Evolutionary conservation across 257 asterid species (phyloP).

Genomic region (Euphrasia confusa): DNA sequence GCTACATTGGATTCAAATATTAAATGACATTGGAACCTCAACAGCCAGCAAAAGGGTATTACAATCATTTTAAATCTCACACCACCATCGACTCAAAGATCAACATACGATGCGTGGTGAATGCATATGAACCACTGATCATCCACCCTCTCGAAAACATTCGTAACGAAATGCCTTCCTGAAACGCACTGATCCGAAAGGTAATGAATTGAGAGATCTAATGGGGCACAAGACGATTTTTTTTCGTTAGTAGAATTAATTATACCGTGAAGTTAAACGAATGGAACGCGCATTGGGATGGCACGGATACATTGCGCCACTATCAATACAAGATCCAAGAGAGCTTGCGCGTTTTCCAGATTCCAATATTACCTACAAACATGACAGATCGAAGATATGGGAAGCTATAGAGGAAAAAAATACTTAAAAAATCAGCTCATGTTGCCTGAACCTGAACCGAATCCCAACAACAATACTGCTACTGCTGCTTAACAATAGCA

Average conservation of each 20-base stretch:
- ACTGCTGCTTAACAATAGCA: too few relatives aligned
- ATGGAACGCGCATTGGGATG: conserved; percentile 9
- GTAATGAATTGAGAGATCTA: conserved; percentile 24
- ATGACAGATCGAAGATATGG: not conserved
- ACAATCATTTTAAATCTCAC: not conserved
- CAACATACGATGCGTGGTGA: conserved; percentile 87
- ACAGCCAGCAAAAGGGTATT: conserved; percentile 19
- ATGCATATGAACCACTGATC: conserved; percentile 83
- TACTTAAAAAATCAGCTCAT: not conserved
- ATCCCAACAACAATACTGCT: too few relatives aligned
- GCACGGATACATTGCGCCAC: conserved; percentile 22
- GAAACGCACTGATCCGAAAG: conserved; percentile 52
- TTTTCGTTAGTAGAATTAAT: conserved; percentile 23
- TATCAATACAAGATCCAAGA: conserved; percentile 17
- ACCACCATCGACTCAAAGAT: conserved; percentile 37
- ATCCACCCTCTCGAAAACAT: conserved; percentile 76
- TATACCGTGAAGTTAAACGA: conserved; percentile 32
- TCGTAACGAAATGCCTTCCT: conserved; percentile 70
- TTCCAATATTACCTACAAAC: conserved; percentile 31
- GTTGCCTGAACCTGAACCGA: not conserved
- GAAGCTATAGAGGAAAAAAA: not conserved
- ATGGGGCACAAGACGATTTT: conserved; percentile 1
- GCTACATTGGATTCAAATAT: conserved; percentile 4
- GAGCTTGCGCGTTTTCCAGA: conserved; percentile 21
- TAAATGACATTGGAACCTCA: conserved; percentile 13